Conservation (phyloP, 306 rosid species). For the Vicia sativa region DNA sequence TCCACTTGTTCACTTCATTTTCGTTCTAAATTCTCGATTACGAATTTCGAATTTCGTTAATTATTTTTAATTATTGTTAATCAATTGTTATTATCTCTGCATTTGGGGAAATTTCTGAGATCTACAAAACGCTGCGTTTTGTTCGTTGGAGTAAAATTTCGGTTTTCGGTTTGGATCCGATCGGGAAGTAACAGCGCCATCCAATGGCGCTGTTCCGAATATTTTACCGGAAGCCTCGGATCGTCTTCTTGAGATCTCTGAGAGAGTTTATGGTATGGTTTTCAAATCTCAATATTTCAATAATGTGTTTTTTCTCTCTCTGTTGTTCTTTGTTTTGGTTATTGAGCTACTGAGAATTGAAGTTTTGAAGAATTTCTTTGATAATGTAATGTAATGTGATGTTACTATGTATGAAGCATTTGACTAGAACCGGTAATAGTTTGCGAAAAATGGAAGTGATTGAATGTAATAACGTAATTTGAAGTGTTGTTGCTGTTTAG, state of each 20-base stretch:
- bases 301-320: neutral
- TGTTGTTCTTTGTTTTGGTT: too few relatives aligned
- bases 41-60: neutral
- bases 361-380: conserved; percentile 44
- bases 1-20: neutral
- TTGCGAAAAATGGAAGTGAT: neutral
- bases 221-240: conserved; percentile 98
- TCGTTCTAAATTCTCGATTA: neutral
- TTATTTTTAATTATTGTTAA: neutral
- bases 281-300: neutral
- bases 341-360: conserved; percentile 22
- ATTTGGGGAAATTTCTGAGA: conserved; percentile 35
- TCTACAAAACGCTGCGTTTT: conserved; percentile 44
- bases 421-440: neutral
- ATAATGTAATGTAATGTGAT: neutral
- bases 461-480: neutral
- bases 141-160: conserved; percentile 34
- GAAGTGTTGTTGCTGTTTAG: neutral
- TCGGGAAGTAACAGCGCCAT: conserved; percentile 87
- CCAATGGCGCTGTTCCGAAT: conserved; percentile 98
- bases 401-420: neutral
- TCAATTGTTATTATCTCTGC: neutral
- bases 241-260: conserved; percentile 98
- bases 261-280: conserved; percentile 79
- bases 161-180: conserved; percentile 75